phyloP scores from a whole-genome alignment of 345 rosid genomes.

The Nasturtium officinale region DNA sequence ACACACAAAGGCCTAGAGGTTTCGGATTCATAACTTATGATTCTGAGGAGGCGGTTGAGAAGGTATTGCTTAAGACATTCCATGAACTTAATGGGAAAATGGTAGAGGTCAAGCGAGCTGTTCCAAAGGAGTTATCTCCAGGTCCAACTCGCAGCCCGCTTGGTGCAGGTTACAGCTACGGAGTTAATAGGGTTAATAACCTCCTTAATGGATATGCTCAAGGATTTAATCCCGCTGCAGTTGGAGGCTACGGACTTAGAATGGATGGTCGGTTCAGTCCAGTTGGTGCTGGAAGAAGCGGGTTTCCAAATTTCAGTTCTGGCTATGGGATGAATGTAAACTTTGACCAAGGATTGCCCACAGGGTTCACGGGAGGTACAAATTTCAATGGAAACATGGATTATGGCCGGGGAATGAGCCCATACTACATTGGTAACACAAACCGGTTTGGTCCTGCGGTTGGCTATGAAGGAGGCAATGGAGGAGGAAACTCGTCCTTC shows the following conservation, averaged over 20 bases:
- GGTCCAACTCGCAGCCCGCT: constrained; percentile 78
- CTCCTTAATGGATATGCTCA: constrained; percentile 73
- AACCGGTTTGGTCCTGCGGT: constrained; percentile 69
- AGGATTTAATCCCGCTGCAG: constrained; percentile 58
- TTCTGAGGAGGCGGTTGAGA: constrained; percentile 89
- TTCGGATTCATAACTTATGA: constrained; percentile 97
- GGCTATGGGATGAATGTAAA: constrained; percentile 79
- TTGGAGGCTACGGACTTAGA: constrained; percentile 57
- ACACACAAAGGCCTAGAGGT: constrained; percentile 98
- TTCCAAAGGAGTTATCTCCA: constrained; percentile 89
- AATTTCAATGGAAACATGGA: constrained; percentile 61
- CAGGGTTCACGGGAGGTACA: constrained; percentile 64
- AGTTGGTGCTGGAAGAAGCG: constrained; percentile 61
- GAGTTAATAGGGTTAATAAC: constrained; percentile 66
- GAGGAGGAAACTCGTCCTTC: constrained; percentile 66
- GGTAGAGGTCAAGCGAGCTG: constrained; percentile 99
- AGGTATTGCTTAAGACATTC: constrained; percentile 80
- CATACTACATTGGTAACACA: constrained; percentile 68
- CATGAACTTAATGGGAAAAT: constrained; percentile 97
- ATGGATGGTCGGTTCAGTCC: constrained; percentile 86
- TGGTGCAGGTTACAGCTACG: constrained; percentile 66
- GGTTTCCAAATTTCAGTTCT: constrained; percentile 44
- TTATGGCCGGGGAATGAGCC: constrained; percentile 71
- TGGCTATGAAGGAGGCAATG: constrained; percentile 57
- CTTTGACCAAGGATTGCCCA: constrained; percentile 69